A percentile compares a stretch with the other conserved stretches of the same genome.
Conservation (phyloP, 768 basidiomycete species). For the Artomyces pyxidatus region DNA sequence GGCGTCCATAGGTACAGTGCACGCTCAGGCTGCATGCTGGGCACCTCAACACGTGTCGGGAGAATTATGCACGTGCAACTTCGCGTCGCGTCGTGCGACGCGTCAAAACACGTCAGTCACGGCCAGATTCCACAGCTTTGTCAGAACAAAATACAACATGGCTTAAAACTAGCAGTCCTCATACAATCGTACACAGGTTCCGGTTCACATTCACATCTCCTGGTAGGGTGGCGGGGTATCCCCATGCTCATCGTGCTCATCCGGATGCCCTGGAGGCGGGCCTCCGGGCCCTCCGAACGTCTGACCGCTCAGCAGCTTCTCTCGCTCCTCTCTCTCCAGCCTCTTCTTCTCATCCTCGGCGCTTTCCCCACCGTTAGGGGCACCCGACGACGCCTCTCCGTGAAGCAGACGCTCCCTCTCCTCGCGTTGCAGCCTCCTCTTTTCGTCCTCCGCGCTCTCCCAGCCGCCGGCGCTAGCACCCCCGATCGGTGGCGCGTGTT, state of each 20-base stretch:
- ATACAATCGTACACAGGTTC: not conserved
- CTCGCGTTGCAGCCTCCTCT: slow-evolving; percentile 47
- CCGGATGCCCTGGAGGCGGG: slow-evolving; percentile 20
- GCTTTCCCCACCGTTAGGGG: slow-evolving; percentile 16
- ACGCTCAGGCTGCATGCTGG: no score
- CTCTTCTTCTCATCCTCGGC: slow-evolving; percentile 57
- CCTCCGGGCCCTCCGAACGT: not conserved
- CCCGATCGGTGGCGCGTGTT: slow-evolving; percentile 16
- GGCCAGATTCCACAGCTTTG: not conserved
- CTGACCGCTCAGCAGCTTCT: slow-evolving; percentile 28
- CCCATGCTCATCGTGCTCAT: slow-evolving; percentile 21
- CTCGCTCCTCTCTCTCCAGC: slow-evolving; percentile 59
- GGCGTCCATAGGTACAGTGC: no score
- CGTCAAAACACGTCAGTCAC: no score
- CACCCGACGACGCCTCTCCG: slow-evolving; percentile 11
- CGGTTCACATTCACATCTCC: slow-evolving; percentile 22
- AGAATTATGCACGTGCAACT: no score
- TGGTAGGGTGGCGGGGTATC: slow-evolving; percentile 36
- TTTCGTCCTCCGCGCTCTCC: slow-evolving; percentile 58
- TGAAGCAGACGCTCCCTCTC: slow-evolving; percentile 41
- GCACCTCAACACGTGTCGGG: no score
- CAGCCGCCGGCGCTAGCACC: slow-evolving; percentile 17
- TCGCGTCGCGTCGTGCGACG: no score
- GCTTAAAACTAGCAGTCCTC: no score
- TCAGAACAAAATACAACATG: no score